Conservation (phyloP, 371 early-diverging fungal species). For the Mortierella sp. region DNA sequence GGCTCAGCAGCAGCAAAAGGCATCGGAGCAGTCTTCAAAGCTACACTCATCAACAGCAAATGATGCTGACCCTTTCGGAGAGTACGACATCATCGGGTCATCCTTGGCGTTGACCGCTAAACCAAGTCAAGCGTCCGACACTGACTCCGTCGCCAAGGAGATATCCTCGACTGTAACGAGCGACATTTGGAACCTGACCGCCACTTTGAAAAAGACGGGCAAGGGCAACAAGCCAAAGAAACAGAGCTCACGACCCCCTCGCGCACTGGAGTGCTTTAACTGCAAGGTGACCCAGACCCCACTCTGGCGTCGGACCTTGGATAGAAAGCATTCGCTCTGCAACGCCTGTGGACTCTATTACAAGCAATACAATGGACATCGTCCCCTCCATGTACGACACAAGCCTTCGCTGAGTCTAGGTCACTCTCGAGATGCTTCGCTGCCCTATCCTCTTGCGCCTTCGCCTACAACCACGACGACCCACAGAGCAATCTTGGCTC, state of each 20-base stretch:
- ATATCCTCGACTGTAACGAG: neutral
- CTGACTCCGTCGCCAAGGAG: neutral
- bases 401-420: conserved; percentile 58
- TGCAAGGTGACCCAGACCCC: conserved; percentile 84
- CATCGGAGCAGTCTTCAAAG: conserved; percentile 4
- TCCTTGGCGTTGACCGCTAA: conserved; percentile 1
- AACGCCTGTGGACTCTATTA: conserved; percentile 88
- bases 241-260: conserved; percentile 61
- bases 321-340: conserved; percentile 79
- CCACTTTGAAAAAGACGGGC: conserved; percentile 21
- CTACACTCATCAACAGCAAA: conserved; percentile 15
- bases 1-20: conserved; percentile 19
- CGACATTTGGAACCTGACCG: conserved; percentile 14
- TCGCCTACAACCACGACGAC: conserved; percentile 8
- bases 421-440: conserved; percentile 23
- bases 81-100: conserved; percentile 21
- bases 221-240: conserved; percentile 48
- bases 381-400: conserved; percentile 71
- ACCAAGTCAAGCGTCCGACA: neutral
- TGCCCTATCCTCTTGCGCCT: conserved; percentile 28
- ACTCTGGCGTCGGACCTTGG: conserved; percentile 83
- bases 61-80: conserved; percentile 39
- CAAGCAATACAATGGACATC: conserved; percentile 78
- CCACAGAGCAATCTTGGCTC: conserved; percentile 17
- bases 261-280: conserved; percentile 82